Conservation (phyloP, 2,329 filamentous ascomycete genomes). For the Lecanicillium sp. region DNA sequence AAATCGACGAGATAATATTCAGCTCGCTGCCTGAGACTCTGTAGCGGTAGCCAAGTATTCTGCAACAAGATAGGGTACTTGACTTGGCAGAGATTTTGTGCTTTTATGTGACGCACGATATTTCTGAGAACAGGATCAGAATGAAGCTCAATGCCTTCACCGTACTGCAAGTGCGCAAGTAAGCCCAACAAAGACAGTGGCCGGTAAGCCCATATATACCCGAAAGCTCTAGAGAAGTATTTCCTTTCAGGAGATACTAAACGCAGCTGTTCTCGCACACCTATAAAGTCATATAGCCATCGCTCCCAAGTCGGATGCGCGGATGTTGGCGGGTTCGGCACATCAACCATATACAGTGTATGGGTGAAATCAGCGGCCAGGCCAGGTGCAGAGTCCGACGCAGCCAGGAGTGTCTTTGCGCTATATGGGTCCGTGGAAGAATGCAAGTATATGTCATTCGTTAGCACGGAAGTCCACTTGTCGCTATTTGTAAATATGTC, state of each 20-base stretch:
- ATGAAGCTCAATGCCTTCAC: neutral
- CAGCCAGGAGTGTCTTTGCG: neutral
- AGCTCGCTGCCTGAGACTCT: neutral
- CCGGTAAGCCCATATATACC: constrained; percentile 1
- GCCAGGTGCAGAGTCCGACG: neutral
- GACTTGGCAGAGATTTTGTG: neutral
- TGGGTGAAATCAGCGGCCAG: neutral
- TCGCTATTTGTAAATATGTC: neutral
- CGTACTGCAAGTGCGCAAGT: constrained; percentile 3
- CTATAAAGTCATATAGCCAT: constrained; percentile 10
- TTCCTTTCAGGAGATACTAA: neutral
- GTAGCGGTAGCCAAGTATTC: constrained; percentile 6
- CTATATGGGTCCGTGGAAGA: neutral
- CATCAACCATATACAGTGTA: neutral
- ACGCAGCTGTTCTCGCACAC: constrained; percentile 4
- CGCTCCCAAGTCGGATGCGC: constrained; percentile 4
- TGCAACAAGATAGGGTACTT: neutral
- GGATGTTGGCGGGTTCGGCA: neutral
- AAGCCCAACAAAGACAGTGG: constrained; percentile 1
- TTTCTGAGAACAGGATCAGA: neutral
- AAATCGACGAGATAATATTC: neutral
- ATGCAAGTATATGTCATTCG: neutral
- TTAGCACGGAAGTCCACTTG: no score
- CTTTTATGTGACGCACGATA: neutral
- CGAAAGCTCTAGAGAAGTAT: neutral